Percentiles rank a stretch among this genome's conserved stretches.
Conservation (phyloP, 169 alveolate species). For the Prorocentrum cordatum region DNA sequence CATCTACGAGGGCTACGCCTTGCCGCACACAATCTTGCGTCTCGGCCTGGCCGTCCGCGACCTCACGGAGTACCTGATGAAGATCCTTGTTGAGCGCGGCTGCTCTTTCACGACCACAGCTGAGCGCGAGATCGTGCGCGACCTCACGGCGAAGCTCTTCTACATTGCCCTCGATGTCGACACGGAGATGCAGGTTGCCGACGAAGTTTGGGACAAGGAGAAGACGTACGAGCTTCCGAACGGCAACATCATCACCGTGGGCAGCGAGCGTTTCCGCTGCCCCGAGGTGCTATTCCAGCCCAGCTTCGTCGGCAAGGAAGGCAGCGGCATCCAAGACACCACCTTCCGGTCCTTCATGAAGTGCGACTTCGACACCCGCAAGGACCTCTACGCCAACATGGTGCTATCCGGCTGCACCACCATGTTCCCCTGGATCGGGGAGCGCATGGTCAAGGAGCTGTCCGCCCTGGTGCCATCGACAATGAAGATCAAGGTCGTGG, state of each 20-base stretch:
- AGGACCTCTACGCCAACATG: too few species aligned
- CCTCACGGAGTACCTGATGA: too few species aligned
- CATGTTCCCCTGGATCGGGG: conserved; percentile 93
- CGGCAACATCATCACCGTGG: conserved; percentile 90
- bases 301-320: too few species aligned
- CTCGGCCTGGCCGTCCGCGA: too few species aligned
- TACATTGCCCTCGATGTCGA: conserved; percentile 94
- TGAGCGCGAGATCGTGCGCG: conserved; percentile 94
- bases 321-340: conserved; percentile 91
- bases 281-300: conserved; percentile 99
- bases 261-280: conserved; percentile 93
- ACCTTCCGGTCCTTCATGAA: too few species aligned
- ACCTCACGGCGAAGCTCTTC: conserved; percentile 94
- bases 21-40: too few species aligned
- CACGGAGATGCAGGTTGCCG: conserved; percentile 84
- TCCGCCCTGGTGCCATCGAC: conserved; percentile 92
- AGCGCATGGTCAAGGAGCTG: conserved; percentile 94
- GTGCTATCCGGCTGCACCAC: conserved; percentile 97
- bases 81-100: conserved; percentile 95
- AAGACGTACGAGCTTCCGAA: too few species aligned
- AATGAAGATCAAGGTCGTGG: conserved; percentile 93
- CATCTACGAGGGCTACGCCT: too few species aligned
- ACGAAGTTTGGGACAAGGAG: conserved; percentile 80
- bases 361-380: too few species aligned
- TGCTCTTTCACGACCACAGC: conserved; percentile 92